Percentiles rank a stretch among this genome's conserved stretches.
These are phyloP conservation scores for Aspergillus sp. DNA, from an alignment of 2,329 filamentous ascomycete genomes.

Conservation along the genomic window DNA sequence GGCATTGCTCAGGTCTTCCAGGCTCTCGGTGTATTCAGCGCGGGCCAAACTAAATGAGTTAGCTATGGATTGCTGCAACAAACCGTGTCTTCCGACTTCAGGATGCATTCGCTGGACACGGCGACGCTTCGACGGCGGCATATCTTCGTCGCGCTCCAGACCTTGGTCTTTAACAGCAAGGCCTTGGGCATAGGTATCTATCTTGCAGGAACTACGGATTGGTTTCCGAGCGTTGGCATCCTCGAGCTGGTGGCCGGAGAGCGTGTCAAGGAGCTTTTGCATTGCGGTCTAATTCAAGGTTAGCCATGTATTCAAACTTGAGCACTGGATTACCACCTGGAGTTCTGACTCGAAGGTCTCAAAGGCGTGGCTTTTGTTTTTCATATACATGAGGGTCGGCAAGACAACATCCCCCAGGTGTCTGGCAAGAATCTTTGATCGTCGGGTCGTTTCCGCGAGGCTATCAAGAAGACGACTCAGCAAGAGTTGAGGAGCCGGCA, in stretches of 20 bases:
- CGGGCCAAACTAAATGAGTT: slow-evolving; percentile 26
- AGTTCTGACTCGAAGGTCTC: slow-evolving; percentile 19
- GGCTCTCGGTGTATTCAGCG: slow-evolving; percentile 20
- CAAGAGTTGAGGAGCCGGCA: slow-evolving; percentile 20
- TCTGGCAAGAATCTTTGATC: slow-evolving; percentile 10
- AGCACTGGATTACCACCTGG: slow-evolving; percentile 17
- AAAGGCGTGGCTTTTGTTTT: slow-evolving; percentile 8
- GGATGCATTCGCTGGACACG: slow-evolving; percentile 25
- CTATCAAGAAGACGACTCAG: slow-evolving; percentile 22
- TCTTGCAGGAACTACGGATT: slow-evolving; percentile 1
- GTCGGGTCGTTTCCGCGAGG: slow-evolving; percentile 11
- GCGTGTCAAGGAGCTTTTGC: slow-evolving; percentile 8
- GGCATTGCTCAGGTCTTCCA: slow-evolving; percentile 34
- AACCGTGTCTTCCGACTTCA: slow-evolving; percentile 21
- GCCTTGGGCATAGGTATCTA: slow-evolving; percentile 5
- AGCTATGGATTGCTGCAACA: slow-evolving; percentile 24
- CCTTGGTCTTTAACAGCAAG: slow-evolving; percentile 3
- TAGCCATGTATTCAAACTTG: slow-evolving; percentile 5
- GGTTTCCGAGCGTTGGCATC: not conserved
- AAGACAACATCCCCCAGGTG: slow-evolving; percentile 19
- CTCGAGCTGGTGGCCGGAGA: not conserved
- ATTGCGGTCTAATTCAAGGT: slow-evolving; percentile 16
- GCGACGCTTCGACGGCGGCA: slow-evolving; percentile 24
- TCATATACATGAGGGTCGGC: slow-evolving; percentile 16
- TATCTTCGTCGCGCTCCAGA: slow-evolving; percentile 11